Evolutionary conservation across 2,329 filamentous ascomycete species (phyloP), one percentile per base, ranked within the genome.

Genomic region (Nothophoma quercina): DNA sequence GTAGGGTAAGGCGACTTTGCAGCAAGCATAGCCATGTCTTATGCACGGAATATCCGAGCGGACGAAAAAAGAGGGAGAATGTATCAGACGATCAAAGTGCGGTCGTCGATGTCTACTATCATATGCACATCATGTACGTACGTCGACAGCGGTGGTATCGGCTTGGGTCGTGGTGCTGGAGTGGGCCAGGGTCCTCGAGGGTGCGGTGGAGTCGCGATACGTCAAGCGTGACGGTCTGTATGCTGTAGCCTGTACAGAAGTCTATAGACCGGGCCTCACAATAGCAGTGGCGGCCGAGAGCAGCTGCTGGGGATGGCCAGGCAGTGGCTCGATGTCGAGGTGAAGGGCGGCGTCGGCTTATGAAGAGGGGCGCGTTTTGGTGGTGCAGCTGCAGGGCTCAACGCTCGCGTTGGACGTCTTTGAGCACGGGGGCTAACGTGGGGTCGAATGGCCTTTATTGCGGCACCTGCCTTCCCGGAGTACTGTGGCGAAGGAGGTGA

Each of bases 1-100:
- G 85, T 77, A 62, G 87, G 81, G 70, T 88, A 91, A 34, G 88
- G 82, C 64, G 88, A 80, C 73, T 92, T 91, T 55, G 89, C 86
- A 61, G 89, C 89, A 68, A 93, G 78, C 85, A 92, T 90, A 67
- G 89, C 87, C 89, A 92, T 91, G 56, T 47, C 51, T 43, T 39
- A 32, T 47, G 39, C 32, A 4, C 38, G 32, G 26, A 13, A 26
- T 35, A 28, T 21, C 5, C 12, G 26, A 28, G 45, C 21, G 28
- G 38, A 25, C n/a, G 38, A 38, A n/a, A 6, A 53, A 23, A 32
- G 15, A 19, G 41, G 19, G 12, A 12, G n/a, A n/a, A n/a, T n/a
- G n/a, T n/a, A 42, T 22, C 13, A 47, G 21, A 45, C 34, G 23
- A 22, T 29, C 25, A 48, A 26, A 30, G 23, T 32, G 33, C 48